Evolutionary conservation across 257 asterid species (phyloP).

Genomic region (Paraleonurus japonicus): DNA sequence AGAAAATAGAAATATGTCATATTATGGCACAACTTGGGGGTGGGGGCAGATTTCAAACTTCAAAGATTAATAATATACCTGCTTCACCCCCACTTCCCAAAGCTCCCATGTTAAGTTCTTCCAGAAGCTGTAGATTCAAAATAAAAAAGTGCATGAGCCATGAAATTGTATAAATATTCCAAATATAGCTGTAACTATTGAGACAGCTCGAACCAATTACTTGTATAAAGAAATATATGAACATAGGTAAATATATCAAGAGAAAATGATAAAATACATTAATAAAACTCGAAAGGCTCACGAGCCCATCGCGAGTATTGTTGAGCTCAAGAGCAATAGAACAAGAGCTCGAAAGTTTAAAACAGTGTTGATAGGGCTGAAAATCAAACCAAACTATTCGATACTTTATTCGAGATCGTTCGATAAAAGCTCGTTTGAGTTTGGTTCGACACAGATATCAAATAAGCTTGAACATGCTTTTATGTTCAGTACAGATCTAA

Average conservation of each 20-base stretch:
- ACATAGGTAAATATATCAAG: neutral
- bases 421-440: too few relatives aligned
- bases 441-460: too few relatives aligned
- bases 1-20: slow-evolving; percentile 18
- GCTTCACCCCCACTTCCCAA: slow-evolving; percentile 44
- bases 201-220: too few relatives aligned
- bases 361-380: neutral
- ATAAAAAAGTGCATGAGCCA: slow-evolving; percentile 11
- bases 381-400: too few relatives aligned
- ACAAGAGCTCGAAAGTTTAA: neutral
- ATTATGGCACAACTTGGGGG: slow-evolving; percentile 11
- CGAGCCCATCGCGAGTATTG: neutral
- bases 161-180: neutral
- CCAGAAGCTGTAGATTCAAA: slow-evolving; percentile 60
- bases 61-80: slow-evolving; percentile 42
- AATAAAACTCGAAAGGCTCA: neutral
- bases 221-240: too few relatives aligned
- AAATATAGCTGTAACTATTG: neutral
- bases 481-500: too few relatives aligned
- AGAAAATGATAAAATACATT: neutral
- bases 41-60: neutral
- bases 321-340: neutral
- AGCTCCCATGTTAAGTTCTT: slow-evolving; percentile 75
- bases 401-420: too few relatives aligned
- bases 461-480: too few relatives aligned